phyloP scores from a whole-genome alignment of 768 basidiomycete genomes.

The Mycena indigotica region DNA sequence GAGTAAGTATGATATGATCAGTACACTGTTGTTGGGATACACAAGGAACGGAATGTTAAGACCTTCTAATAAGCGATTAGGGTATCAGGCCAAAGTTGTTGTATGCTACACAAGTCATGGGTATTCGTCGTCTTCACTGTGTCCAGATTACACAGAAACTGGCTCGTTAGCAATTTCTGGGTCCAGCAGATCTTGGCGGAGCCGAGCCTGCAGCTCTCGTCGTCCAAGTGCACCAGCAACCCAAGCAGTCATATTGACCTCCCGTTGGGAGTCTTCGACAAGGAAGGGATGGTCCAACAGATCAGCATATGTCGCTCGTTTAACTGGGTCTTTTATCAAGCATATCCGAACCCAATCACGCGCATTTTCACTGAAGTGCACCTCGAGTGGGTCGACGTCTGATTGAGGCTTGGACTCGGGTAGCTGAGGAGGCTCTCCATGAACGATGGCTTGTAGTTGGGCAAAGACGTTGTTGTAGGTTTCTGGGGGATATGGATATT shows the following conservation, averaged over 20 bases:
- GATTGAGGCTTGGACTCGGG: conserved; percentile 62
- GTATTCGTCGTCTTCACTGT: neutral
- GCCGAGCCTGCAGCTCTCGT: conserved; percentile 14
- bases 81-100: no score
- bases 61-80: no score
- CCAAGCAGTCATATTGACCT: conserved; percentile 88
- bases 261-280: conserved; percentile 51
- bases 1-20: neutral
- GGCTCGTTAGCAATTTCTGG: conserved; percentile 9
- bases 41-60: neutral
- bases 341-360: conserved; percentile 83
- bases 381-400: conserved; percentile 13
- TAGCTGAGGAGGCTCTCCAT: conserved; percentile 88
- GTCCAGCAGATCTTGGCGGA: conserved; percentile 1
- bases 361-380: conserved; percentile 52
- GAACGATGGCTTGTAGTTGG: conserved; percentile 92
- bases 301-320: conserved; percentile 80
- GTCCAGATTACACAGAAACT: conserved; percentile 13
- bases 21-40: neutral
- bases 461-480: conserved; percentile 97
- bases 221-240: conserved; percentile 55
- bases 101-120: conserved; percentile 2
- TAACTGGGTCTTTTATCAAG: conserved; percentile 76
- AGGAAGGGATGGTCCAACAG: conserved; percentile 86
- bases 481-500: conserved; percentile 97